Evolutionary conservation across 192 early-diverging fungal genomes (phyloP), one percentile per base, ranked within the genome.

Genomic region (Coemansia sp.): DNA sequence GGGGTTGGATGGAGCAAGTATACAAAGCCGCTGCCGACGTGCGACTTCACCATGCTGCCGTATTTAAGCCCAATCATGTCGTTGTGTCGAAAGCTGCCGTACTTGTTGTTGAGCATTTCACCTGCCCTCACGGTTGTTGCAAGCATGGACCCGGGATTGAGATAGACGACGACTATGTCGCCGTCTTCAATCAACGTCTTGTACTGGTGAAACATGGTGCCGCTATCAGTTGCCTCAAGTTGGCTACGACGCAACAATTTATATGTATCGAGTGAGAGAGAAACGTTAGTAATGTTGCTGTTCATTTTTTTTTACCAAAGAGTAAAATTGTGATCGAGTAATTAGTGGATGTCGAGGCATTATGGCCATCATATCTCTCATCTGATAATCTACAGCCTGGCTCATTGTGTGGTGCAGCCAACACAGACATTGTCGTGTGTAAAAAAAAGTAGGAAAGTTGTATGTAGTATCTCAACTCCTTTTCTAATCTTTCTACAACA

Each of bases 1-100:
- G 96, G 96, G 1, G 95, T 96, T 9, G 95, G 94, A 43, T 92
- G 87, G 18, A 99, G 83, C 18, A 99, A 74, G 65, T 91, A 94
- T 9, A 96, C 83, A 63, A 89, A 94, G 8, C 91, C 93, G 57
- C 78, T 85, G 18, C 86, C 87, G 14, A 79, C 86, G 21, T 66
- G 63, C 24, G 90, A 87, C 18, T 77, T 67, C 36, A 92, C 62
- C 83, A 93, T 93, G 14, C 86, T 86, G 11, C 96, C 96, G 67
- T 88, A 98, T 60, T 88, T 82, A 60, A 90, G 88, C 18, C 95
- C 95, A 58, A 98, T 89, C 85, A 97, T 92, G 57, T 91, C 84
- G 50, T 86, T 67, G 69, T 96, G 95, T 23, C 73, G 78, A 63
- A 92, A 98, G 45, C 62, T 71, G 28, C 96, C 96, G 69, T 85